These are phyloP conservation scores for Akanthomyces dipterigenus DNA, from an alignment of 2,329 filamentous ascomycete genomes.

Conservation along the genomic window DNA sequence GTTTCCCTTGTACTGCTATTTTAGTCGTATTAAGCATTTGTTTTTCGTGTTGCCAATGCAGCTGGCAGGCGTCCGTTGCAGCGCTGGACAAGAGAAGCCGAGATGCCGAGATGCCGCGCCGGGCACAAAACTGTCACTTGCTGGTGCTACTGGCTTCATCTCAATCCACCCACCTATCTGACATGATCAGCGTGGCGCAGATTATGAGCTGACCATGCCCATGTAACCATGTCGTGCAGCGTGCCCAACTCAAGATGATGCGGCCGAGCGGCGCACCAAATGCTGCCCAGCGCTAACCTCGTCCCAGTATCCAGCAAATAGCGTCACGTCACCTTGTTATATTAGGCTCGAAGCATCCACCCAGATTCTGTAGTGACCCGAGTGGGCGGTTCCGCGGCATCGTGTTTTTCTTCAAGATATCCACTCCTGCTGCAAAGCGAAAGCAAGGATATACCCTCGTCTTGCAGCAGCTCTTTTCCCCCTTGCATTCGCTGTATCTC, in stretches of 20 bases:
- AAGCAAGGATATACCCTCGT: not conserved
- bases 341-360: conserved; percentile 5
- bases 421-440: not conserved
- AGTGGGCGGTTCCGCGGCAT: conserved; percentile 2
- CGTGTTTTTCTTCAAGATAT: not conserved
- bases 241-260: not conserved
- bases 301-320: not conserved
- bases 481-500: not conserved
- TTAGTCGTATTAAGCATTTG: no score
- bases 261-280: not conserved
- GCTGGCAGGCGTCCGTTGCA: not conserved
- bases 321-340: not conserved
- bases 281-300: not conserved
- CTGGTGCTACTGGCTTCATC: not conserved
- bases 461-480: not conserved
- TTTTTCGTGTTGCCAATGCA: no score
- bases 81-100: not conserved
- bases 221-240: not conserved
- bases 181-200: not conserved
- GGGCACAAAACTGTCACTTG: not conserved
- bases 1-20: no score
- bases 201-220: not conserved
- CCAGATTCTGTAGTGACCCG: conserved; percentile 5
- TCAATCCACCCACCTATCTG: not conserved
- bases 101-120: not conserved